Conservation (phyloP, 305 asterid genomes). For the Solanum aculeatissimum region DNA sequence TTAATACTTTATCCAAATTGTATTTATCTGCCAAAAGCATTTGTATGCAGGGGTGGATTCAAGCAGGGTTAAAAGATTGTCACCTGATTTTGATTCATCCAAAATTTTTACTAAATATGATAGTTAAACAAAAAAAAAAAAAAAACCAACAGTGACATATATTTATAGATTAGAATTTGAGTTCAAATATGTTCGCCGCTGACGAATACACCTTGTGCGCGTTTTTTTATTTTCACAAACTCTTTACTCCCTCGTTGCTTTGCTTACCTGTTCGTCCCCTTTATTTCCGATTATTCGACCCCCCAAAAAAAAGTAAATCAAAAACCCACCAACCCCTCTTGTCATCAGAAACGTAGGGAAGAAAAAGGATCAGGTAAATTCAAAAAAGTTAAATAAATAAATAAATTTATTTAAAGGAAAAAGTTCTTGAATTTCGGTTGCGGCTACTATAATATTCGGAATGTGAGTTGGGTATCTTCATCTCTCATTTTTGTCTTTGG, state of each 20-base stretch:
- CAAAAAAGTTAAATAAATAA: not conserved
- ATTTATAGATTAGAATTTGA: too few relatives aligned
- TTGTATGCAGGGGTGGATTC: too few relatives aligned
- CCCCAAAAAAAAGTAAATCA: not conserved
- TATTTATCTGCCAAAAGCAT: too few relatives aligned
- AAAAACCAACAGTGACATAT: too few relatives aligned
- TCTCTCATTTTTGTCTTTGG: not conserved
- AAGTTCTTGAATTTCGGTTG: not conserved
- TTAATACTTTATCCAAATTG: too few relatives aligned
- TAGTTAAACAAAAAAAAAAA: too few relatives aligned
- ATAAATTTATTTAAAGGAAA: not conserved
- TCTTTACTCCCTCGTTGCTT: not conserved
- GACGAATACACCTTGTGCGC: too few relatives aligned
- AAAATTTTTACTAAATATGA: too few relatives aligned
- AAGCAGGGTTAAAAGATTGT: too few relatives aligned
- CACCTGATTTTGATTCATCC: too few relatives aligned
- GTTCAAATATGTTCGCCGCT: too few relatives aligned
- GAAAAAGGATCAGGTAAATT: not conserved
- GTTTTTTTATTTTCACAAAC: not conserved
- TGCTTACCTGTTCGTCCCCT: not conserved
- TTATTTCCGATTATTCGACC: not conserved
- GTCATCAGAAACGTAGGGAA: not conserved
- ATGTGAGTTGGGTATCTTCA: not conserved
- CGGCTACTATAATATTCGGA: not conserved
- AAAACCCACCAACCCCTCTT: not conserved